Evolutionary conservation across 2,329 filamentous ascomycete species (phyloP).

Genomic region (Colletotrichum sp.): DNA sequence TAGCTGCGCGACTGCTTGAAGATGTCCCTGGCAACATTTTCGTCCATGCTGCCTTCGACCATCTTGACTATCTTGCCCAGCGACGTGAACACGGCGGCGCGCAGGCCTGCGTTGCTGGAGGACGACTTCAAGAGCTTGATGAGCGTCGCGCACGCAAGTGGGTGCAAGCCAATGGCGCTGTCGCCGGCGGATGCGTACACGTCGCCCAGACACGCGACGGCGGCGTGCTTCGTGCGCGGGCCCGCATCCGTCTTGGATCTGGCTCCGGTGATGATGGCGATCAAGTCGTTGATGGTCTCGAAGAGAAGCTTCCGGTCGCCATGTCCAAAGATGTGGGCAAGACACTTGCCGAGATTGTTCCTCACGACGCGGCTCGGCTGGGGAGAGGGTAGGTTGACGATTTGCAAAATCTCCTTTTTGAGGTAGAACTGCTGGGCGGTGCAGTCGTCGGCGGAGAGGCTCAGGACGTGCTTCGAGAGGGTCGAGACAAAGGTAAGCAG

Average conservation of each 20-base stretch:
- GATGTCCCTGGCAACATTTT: conserved; percentile 82
- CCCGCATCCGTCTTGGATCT: conserved; percentile 81
- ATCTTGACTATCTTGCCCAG: conserved; percentile 79
- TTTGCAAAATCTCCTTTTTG: conserved; percentile 93
- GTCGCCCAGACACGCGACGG: conserved; percentile 84
- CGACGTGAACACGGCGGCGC: conserved; percentile 77
- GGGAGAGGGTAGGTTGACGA: conserved; percentile 82
- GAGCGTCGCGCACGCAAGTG: conserved; percentile 73
- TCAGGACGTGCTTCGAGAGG: conserved; percentile 79
- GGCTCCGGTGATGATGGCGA: conserved; percentile 72
- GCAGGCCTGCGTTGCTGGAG: conserved; percentile 79
- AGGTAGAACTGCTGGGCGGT: conserved; percentile 89
- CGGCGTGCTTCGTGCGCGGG: conserved; percentile 81
- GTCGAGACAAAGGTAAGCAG: conserved; percentile 87
- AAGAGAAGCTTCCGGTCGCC: conserved; percentile 93
- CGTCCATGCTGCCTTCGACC: conserved; percentile 80
- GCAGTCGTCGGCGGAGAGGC: conserved; percentile 77
- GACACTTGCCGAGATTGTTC: conserved; percentile 85
- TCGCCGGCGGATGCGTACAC: conserved; percentile 93
- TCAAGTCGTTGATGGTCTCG: conserved; percentile 90
- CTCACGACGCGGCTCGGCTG: conserved; percentile 87
- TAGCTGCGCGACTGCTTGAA: conserved; percentile 90
- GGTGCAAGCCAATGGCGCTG: conserved; percentile 85
- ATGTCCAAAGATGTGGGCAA: conserved; percentile 80
- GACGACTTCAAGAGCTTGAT: conserved; percentile 82